phyloP scores from a whole-genome alignment of 192 early-diverging fungal genomes.

The Rhizoclosmatium globosum region DNA sequence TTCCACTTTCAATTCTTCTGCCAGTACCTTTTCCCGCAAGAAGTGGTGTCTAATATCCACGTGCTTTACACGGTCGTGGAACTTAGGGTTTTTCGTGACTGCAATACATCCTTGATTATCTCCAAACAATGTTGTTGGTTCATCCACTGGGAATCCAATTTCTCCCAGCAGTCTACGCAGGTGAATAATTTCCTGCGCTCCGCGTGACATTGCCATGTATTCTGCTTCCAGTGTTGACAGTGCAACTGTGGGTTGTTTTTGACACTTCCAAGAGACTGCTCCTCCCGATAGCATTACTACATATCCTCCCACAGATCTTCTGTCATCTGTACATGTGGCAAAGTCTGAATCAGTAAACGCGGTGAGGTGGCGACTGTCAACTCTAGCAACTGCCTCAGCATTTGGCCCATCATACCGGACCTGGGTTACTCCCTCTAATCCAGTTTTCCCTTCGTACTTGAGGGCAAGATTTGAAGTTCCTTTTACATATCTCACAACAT shows the following conservation, averaged over 20 bases:
- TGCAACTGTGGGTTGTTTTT: background rate
- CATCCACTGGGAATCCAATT: constrained; percentile 7
- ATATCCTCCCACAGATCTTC: background rate
- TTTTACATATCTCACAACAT: constrained; percentile 8
- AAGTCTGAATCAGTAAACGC: constrained; percentile 10
- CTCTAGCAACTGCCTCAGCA: too few relatives aligned
- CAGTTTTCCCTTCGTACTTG: background rate
- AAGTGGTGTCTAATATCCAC: constrained; percentile 42
- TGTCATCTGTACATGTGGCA: background rate
- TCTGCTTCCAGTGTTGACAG: background rate
- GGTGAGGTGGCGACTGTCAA: too few relatives aligned
- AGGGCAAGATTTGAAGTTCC: background rate
- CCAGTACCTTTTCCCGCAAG: constrained; percentile 38
- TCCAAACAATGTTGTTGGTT: background rate
- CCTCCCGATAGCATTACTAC: too few relatives aligned
- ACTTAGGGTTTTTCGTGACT: constrained; percentile 36
- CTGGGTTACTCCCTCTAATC: too few relatives aligned
- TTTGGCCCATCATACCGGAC: too few relatives aligned
- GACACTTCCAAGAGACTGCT: background rate
- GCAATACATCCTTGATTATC: constrained; percentile 18
- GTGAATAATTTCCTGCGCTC: background rate
- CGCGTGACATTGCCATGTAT: too few relatives aligned
- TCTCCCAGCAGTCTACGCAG: constrained; percentile 1
- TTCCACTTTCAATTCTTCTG: constrained; percentile 22
- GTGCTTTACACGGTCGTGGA: constrained; percentile 47